Evolutionary conservation across 2,329 filamentous ascomycete species (phyloP).

Genomic region (Paracoccidioides brasiliensis): DNA sequence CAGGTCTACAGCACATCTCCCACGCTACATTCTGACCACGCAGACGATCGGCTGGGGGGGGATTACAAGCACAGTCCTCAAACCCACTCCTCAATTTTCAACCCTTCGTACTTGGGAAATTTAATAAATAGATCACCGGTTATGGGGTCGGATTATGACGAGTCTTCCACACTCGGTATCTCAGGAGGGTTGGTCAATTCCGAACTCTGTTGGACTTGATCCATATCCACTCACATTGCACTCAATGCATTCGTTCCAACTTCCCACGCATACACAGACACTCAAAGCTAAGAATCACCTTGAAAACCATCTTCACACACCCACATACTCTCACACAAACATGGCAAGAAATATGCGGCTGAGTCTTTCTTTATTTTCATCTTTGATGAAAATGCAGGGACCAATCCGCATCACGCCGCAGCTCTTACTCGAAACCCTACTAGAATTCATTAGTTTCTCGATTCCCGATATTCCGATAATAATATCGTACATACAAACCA

Average conservation of each 20-base stretch:
- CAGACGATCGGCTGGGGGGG: conserved; percentile 19
- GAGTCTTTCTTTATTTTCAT: conserved; percentile 6
- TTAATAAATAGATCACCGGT: conserved; percentile 19
- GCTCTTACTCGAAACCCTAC: conserved; percentile 1
- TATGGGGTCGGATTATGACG: conserved; percentile 19
- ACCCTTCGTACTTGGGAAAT: conserved; percentile 26
- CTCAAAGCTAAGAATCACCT: background rate
- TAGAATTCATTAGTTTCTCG: background rate
- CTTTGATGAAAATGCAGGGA: conserved; percentile 6
- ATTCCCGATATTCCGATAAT: background rate
- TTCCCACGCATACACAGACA: background rate
- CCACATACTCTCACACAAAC: background rate
- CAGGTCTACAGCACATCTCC: conserved; percentile 25
- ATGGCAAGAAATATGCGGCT: conserved; percentile 5
- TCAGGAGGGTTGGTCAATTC: conserved; percentile 23
- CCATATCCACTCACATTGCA: background rate
- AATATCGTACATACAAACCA: background rate
- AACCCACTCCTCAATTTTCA: conserved; percentile 25
- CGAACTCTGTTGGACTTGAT: conserved; percentile 27
- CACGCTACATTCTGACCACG: conserved; percentile 22
- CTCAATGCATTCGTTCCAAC: background rate
- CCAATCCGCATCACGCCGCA: conserved; percentile 2
- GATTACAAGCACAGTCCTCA: conserved; percentile 21
- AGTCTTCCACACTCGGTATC: conserved; percentile 20
- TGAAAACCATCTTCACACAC: background rate